Evolutionary conservation across 129 eudicot species (phyloP).

Genomic region (Pseudognaphalium luteoalbum): DNA sequence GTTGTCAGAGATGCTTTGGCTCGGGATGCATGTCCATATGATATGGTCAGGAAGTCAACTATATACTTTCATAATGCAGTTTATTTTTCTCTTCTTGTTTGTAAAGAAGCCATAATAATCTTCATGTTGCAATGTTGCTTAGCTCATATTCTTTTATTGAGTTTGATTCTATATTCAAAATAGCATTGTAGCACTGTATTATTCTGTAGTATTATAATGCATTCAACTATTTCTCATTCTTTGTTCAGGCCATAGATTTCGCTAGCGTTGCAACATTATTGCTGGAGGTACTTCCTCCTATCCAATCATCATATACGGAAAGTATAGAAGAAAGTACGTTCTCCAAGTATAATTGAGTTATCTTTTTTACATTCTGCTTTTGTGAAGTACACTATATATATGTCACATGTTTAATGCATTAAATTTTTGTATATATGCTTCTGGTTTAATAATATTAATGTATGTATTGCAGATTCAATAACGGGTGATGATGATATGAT

Average conservation of each 20-base stretch:
- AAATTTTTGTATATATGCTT: constrained; percentile 2
- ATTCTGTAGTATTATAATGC: constrained; percentile 16
- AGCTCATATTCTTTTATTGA: background rate
- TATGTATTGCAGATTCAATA: constrained; percentile 38
- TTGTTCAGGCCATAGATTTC: constrained; percentile 81
- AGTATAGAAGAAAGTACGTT: constrained; percentile 55
- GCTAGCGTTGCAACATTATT: constrained; percentile 72
- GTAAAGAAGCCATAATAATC: constrained; percentile 1
- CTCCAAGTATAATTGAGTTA: background rate
- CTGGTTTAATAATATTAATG: constrained; percentile 15
- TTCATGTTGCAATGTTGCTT: background rate
- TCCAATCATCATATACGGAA: constrained; percentile 53
- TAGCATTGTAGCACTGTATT: background rate
- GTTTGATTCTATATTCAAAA: background rate
- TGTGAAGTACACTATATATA: background rate
- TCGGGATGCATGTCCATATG: constrained; percentile 60
- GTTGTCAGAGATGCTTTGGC: constrained; percentile 68
- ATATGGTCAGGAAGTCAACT: constrained; percentile 53
- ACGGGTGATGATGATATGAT: constrained; percentile 80
- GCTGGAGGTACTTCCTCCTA: constrained; percentile 82
- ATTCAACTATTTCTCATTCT: constrained; percentile 19
- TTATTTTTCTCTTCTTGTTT: background rate
- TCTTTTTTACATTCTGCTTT: background rate
- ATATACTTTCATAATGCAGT: constrained; percentile 1
- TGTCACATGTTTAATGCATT: background rate